Evolutionary conservation across 179 eudicot species (phyloP), one percentile per base, ranked within the genome.

Genomic region (Actinidia arguta): DNA sequence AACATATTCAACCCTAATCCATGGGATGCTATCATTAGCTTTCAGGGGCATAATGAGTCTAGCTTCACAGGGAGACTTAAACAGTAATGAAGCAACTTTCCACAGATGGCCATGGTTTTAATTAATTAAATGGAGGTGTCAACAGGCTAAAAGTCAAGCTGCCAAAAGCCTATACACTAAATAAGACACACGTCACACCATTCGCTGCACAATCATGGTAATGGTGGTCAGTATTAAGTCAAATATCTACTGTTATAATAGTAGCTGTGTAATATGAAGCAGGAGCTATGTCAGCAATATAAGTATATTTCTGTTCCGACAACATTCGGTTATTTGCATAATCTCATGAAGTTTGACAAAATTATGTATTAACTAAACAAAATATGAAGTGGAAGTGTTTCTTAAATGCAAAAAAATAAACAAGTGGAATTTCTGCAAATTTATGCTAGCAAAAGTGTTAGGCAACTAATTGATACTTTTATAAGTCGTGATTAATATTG

Each of bases 11-110:
- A 50, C 80, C 56, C 24, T 70, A 50, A 67, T 62, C 76, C 16
- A 47, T 63, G 66, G 10, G 66, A 80, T 80, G 82, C 71, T 50
- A 62, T 76, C 36, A 18, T 73, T 75, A 80, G 27, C 17, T 71
- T 77, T 24, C 76, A 81, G 64, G 82, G 75, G 78, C 76, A 52
- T 59, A 58, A 81, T 51, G 63, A 51, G 75, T 31, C 24, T 39
- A 39, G 18, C 63, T 67, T 67, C 51, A 50, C 66, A 0, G 73
- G 58, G 77, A 77, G 46, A 44, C 59, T 81, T 69, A 79, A 76
- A 47, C 48, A 58, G 68, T 70, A 58, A 46, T 75, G 8, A 59
- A 72, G 78, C 27, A 56, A 80, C 54, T 59, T 42, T 59, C 62
- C 51, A 54, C 68, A 80, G 31, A 47, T 71, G 42, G 63, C 6